These are phyloP conservation scores for Candida maltosa DNA, from an alignment of 805 yeast genomes.

Conservation along the genomic window DNA sequence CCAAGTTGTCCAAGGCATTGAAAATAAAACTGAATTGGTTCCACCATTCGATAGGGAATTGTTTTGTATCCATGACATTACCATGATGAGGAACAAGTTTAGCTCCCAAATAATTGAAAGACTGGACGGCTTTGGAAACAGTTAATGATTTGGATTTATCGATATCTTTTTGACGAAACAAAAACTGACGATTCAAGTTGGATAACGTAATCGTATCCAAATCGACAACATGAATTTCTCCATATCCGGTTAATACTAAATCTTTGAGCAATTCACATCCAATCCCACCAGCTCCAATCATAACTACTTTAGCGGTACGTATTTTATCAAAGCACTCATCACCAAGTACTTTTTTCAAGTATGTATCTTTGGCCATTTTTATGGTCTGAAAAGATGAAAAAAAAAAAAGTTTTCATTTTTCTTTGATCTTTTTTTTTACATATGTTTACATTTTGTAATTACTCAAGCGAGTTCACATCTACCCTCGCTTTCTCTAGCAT, in stretches of 20 bases:
- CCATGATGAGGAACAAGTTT: constrained; percentile 79
- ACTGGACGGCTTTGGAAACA: constrained; percentile 76
- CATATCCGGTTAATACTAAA: constrained; percentile 72
- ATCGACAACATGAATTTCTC: constrained; percentile 90
- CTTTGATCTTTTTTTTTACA: too few species aligned
- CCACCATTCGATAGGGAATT: constrained; percentile 74
- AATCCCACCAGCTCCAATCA: constrained; percentile 96
- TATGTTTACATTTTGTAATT: too few species aligned
- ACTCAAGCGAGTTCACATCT: too few species aligned
- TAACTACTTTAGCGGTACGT: constrained; percentile 51
- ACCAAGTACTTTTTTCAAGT: constrained; percentile 45
- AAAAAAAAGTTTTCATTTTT: too few species aligned
- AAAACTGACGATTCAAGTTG: constrained; percentile 88
- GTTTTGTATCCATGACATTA: constrained; percentile 73
- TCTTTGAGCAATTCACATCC: constrained; percentile 90
- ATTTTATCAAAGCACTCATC: constrained; percentile 25
- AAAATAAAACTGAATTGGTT: constrained; percentile 71
- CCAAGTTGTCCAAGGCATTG: constrained; percentile 92
- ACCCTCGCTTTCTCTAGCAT: too few species aligned
- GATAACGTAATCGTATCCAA: constrained; percentile 92
- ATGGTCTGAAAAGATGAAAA: too few species aligned
- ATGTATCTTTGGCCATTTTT: constrained; percentile 42
- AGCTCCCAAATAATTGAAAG: constrained; percentile 59
- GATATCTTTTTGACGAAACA: constrained; percentile 86
- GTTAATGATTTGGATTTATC: constrained; percentile 84